Percentiles rank a stretch among this genome's conserved stretches.
phyloP scores from a whole-genome alignment of 208 protist species.

The Trypanosoma lewisi region DNA sequence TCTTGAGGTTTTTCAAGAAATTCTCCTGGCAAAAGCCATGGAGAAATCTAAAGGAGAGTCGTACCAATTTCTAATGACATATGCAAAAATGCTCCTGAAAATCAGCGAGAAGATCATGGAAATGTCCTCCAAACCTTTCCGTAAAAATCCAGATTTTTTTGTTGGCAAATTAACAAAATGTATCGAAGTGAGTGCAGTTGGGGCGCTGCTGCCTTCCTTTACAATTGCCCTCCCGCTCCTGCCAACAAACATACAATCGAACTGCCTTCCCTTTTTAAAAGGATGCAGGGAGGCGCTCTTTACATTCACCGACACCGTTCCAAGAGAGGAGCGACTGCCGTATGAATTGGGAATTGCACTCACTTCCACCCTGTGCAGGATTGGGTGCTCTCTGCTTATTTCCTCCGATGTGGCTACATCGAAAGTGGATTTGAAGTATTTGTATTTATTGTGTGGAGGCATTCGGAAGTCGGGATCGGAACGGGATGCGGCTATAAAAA shows the following conservation, averaged over 20 bases:
- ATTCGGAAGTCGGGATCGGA: constrained; percentile 55
- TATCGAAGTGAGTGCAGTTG: constrained; percentile 65
- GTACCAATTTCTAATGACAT: constrained; percentile 35
- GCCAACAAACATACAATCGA: constrained; percentile 49
- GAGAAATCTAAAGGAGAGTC: constrained; percentile 27
- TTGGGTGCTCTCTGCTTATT: constrained; percentile 68
- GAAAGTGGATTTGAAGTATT: constrained; percentile 30
- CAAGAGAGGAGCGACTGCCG: constrained; percentile 27
- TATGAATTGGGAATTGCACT: constrained; percentile 63
- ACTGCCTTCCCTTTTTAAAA: constrained; percentile 47
- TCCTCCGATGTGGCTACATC: constrained; percentile 27
- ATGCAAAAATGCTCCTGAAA: constrained; percentile 66
- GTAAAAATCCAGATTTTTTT: constrained; percentile 41
- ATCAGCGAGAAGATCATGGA: constrained; percentile 69
- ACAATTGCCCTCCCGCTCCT: constrained; percentile 74
- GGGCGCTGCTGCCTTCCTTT: constrained; percentile 75
- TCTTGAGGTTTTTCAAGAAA: constrained; percentile 83
- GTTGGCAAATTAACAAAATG: constrained; percentile 33
- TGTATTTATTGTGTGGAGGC: constrained; percentile 61
- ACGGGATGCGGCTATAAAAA: constrained; percentile 78
- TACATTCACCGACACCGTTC: constrained; percentile 39
- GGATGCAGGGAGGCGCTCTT: constrained; percentile 67
- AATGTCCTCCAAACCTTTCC: constrained; percentile 42
- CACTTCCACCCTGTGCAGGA: constrained; percentile 67
- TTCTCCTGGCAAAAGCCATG: constrained; percentile 45